Percentiles rank a stretch among this genome's conserved stretches.
Evolutionary conservation across 2,329 filamentous ascomycete genomes (phyloP).

Genomic region (Pseudofabraea citricarpa): DNA sequence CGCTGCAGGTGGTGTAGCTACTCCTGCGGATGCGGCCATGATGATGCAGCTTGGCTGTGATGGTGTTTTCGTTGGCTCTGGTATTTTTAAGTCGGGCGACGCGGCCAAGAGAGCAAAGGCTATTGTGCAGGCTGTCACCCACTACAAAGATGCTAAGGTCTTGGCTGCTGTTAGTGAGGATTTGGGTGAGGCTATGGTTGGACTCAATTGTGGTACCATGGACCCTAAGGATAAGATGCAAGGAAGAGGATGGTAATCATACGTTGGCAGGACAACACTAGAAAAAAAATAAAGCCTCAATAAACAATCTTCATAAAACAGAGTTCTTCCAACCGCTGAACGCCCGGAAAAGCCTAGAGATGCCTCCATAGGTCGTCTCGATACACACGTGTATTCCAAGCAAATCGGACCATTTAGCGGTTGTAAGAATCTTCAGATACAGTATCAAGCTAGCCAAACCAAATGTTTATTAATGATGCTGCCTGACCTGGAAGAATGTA

Average conservation of each 20-base stretch:
- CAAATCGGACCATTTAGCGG: no score
- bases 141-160: slow-evolving; percentile 80
- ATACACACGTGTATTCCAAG: no score
- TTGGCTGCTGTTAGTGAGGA: slow-evolving; percentile 84
- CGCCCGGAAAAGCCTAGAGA: no score
- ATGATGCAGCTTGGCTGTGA: slow-evolving; percentile 99
- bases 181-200: slow-evolving; percentile 96
- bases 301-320: no score
- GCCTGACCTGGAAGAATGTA: no score
- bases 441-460: no score
- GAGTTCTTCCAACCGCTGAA: no score
- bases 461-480: no score
- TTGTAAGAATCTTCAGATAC: no score
- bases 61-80: slow-evolving; percentile 93
- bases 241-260: slow-evolving; percentile 71
- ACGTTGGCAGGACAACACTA: no score
- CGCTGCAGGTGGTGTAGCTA: slow-evolving; percentile 98
- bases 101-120: slow-evolving; percentile 86
- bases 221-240: slow-evolving; percentile 76
- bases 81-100: slow-evolving; percentile 96
- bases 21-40: slow-evolving; percentile 90
- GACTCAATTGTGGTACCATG: slow-evolving; percentile 82
- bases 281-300: no score
- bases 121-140: slow-evolving; percentile 90
- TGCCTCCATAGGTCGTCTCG: no score